Conservation (phyloP, 768 basidiomycete genomes). For the Tulasnella sp. region DNA sequence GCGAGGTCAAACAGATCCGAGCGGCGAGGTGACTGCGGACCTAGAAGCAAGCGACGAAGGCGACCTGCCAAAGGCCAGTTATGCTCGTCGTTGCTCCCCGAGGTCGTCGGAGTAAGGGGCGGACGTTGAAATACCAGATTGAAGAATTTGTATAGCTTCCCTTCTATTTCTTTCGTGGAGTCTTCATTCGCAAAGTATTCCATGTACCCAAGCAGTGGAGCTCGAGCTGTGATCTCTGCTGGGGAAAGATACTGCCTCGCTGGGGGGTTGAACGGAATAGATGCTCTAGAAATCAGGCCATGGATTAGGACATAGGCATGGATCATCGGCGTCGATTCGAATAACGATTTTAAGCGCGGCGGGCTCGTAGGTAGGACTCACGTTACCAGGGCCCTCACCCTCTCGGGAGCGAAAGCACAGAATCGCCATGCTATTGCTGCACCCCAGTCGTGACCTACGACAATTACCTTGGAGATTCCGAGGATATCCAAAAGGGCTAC, state of each 20-base stretch:
- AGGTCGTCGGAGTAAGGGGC: neutral
- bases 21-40: neutral
- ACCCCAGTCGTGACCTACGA: constrained; percentile 82
- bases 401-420: constrained; percentile 62
- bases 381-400: constrained; percentile 53
- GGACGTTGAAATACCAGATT: constrained; percentile 14
- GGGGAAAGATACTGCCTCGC: constrained; percentile 42
- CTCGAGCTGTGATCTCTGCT: constrained; percentile 42
- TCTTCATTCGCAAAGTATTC: constrained; percentile 50
- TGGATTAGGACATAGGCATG: no score
- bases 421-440: constrained; percentile 55
- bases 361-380: constrained; percentile 32
- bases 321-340: neutral
- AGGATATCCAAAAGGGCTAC: constrained; percentile 52
- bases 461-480: constrained; percentile 35
- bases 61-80: neutral
- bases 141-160: constrained; percentile 32
- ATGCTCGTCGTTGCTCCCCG: neutral
- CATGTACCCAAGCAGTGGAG: constrained; percentile 60
- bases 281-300: constrained; percentile 28
- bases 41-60: neutral
- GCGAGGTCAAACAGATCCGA: neutral
- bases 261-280: constrained; percentile 60
- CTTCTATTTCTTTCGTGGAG: constrained; percentile 50
- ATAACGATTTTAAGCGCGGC: neutral